These are phyloP conservation scores for Colletotrichum sp. DNA, from an alignment of 2,329 filamentous ascomycete genomes.

Conservation along the genomic window DNA sequence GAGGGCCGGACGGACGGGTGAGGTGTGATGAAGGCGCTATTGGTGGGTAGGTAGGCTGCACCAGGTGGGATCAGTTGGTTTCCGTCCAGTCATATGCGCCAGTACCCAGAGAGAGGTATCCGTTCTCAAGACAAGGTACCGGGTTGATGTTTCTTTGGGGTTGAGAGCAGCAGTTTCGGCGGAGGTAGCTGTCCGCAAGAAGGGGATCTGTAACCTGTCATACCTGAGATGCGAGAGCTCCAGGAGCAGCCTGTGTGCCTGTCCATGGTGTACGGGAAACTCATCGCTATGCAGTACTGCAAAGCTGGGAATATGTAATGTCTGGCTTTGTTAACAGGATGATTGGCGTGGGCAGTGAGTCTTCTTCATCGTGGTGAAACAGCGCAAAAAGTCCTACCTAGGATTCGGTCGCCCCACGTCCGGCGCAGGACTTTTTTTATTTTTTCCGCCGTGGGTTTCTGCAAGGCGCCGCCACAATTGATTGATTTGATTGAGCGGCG, in stretches of 20 bases:
- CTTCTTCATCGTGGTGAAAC: constrained; percentile 20
- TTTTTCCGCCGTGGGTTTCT: background rate
- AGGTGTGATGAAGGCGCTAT: background rate
- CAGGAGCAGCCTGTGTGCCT: background rate
- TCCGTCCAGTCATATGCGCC: background rate
- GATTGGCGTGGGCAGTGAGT: constrained; percentile 13
- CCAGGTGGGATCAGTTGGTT: background rate
- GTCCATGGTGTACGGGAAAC: background rate
- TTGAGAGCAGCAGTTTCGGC: background rate
- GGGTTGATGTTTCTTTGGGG: background rate
- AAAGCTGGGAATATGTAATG: background rate
- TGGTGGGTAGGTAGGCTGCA: background rate
- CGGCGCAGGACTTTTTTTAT: constrained; percentile 4
- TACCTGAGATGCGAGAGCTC: background rate
- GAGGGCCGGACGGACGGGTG: background rate
- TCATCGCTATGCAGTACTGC: background rate
- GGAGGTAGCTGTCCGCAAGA: background rate
- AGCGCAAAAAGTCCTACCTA: constrained; percentile 17
- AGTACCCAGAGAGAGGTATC: background rate
- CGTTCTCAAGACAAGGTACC: background rate
- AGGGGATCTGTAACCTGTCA: background rate
- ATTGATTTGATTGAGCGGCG: background rate
- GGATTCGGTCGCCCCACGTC: constrained; percentile 6
- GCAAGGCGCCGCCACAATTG: background rate
- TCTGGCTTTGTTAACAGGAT: background rate